A percentile compares a stretch with the other conserved stretches of the same genome.
Conservation (phyloP, 2,329 filamentous ascomycete species). For the Orbilia oligospora region DNA sequence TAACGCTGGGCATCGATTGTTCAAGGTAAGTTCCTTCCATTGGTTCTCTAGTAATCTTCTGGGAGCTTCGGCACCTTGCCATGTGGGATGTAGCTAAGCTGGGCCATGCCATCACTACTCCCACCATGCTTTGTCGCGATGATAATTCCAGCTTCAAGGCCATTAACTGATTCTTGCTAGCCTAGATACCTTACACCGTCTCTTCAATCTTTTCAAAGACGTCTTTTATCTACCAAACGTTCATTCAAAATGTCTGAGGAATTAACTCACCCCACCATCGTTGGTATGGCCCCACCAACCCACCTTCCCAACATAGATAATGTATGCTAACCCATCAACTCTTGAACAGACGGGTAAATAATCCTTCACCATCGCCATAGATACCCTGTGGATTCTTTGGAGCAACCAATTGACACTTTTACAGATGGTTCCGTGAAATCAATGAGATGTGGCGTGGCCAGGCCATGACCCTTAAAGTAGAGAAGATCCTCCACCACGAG, state of each 20-base stretch:
- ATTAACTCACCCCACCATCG: slow-evolving; percentile 59
- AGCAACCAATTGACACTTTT: slow-evolving; percentile 36
- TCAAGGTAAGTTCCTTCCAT: slow-evolving; percentile 31
- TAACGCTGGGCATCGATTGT: slow-evolving; percentile 20
- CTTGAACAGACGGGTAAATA: slow-evolving; percentile 45
- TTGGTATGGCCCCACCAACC: slow-evolving; percentile 38
- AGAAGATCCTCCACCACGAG: slow-evolving; percentile 98
- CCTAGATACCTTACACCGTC: slow-evolving; percentile 29
- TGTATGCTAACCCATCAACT: slow-evolving; percentile 2
- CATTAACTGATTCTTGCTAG: slow-evolving; percentile 17
- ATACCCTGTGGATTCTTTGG: not conserved
- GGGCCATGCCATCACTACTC: not conserved
- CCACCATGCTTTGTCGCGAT: slow-evolving; percentile 1
- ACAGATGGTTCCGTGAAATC: slow-evolving; percentile 94
- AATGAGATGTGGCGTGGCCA: slow-evolving; percentile 99
- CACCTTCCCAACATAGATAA: not conserved
- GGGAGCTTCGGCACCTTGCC: not conserved
- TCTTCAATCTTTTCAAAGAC: slow-evolving; percentile 26
- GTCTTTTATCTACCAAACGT: slow-evolving; percentile 11
- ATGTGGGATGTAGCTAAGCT: slow-evolving; percentile 16
- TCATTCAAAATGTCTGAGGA: slow-evolving; percentile 56
- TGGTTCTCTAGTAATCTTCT: not conserved
- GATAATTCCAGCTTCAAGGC: not conserved
- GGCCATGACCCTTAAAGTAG: slow-evolving; percentile 98
- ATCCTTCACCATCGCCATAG: not conserved